These are phyloP conservation scores for Prinsepia uniflora DNA, from an alignment of 306 rosid genomes.

Conservation along the genomic window DNA sequence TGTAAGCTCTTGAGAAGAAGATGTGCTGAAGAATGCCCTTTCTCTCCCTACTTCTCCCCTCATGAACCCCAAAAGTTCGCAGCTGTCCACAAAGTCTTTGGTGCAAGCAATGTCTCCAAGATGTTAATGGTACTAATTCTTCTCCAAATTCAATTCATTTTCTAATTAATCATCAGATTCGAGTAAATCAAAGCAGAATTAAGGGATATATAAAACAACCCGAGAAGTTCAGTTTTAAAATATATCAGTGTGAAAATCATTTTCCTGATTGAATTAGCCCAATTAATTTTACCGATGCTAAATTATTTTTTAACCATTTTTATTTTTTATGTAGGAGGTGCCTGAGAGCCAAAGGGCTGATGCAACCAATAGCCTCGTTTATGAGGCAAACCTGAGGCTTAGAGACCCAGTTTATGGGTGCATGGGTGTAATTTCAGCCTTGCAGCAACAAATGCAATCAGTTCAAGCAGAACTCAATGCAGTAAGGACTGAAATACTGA, in stretches of 20 bases:
- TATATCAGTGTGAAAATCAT: no score
- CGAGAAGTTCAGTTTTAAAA: no score
- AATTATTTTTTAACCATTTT: neutral
- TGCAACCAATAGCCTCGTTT: constrained; percentile 81
- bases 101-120: constrained; percentile 98
- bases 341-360: constrained; percentile 74
- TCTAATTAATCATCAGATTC: no score
- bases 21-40: constrained; percentile 91
- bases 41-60: constrained; percentile 89
- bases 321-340: constrained; percentile 55
- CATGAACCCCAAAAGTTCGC: constrained; percentile 88
- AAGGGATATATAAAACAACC: no score
- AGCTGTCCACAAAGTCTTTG: constrained; percentile 86
- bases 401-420: constrained; percentile 91
- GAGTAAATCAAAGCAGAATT: no score
- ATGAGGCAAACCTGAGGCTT: constrained; percentile 77
- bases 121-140: constrained; percentile 54
- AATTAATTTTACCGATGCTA: neutral
- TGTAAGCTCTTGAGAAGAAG: constrained; percentile 92
- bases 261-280: no score
- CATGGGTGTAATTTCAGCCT: constrained; percentile 82
- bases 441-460: constrained; percentile 74
- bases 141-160: no score
- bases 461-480: constrained; percentile 57
- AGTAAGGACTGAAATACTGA: constrained; percentile 51